Conservation (phyloP, 805 yeast genomes). For the Spathaspora girioi region DNA sequence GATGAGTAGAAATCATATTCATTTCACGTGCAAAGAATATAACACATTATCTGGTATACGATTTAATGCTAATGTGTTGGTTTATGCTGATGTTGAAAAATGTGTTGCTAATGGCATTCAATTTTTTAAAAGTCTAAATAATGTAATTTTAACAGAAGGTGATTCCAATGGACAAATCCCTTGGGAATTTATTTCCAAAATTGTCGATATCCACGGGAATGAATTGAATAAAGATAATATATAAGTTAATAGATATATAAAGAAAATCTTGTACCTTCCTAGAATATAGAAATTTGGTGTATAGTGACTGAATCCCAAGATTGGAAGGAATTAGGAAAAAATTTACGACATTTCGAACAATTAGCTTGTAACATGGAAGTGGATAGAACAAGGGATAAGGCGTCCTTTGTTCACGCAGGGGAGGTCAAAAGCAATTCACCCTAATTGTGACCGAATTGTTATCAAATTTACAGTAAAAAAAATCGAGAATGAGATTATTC, state of each 20-base stretch:
- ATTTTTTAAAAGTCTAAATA: constrained; percentile 66
- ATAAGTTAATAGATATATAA: not conserved
- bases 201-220: constrained; percentile 14
- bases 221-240: constrained; percentile 2
- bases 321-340: no score
- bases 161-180: constrained; percentile 49
- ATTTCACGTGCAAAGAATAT: constrained; percentile 60
- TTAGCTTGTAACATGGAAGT: no score
- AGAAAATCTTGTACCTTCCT: not conserved
- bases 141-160: constrained; percentile 70
- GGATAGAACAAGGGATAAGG: not conserved
- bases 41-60: constrained; percentile 70
- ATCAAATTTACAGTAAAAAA: not conserved
- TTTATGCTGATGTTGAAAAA: constrained; percentile 56
- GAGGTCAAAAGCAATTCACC: not conserved
- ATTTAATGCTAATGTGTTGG: constrained; percentile 48
- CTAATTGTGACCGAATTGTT: not conserved
- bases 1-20: constrained; percentile 84
- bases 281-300: not conserved
- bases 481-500: not conserved
- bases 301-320: no score
- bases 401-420: not conserved
- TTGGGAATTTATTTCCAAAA: constrained; percentile 35
- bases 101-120: constrained; percentile 40
- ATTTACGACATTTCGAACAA: not conserved